Evolutionary conservation across 2,329 filamentous ascomycete genomes (phyloP).

Genomic region (Byssochlamys sp.): DNA sequence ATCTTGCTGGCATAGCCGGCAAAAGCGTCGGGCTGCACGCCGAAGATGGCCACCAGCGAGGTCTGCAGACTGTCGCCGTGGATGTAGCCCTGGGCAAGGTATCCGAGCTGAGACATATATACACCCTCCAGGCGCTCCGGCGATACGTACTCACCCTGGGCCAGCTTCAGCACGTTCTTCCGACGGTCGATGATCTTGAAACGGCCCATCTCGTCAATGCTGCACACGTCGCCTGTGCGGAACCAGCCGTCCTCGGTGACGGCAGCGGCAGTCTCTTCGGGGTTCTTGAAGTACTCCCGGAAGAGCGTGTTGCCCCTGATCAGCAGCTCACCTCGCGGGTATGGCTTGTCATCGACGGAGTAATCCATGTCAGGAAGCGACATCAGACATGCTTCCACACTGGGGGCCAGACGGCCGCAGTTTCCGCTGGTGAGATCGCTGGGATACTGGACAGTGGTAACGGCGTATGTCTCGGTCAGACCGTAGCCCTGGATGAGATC

Average conservation of each 20-base stretch:
- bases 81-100: conserved; percentile 73
- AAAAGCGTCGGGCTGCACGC: conserved; percentile 75
- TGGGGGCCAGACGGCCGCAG: conserved; percentile 63
- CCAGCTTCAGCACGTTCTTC: conserved; percentile 98
- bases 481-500: conserved; percentile 82
- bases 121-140: conserved; percentile 96
- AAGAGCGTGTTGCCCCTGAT: conserved; percentile 74
- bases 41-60: conserved; percentile 75
- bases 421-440: conserved; percentile 69
- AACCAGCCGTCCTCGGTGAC: conserved; percentile 91
- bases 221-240: conserved; percentile 84
- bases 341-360: conserved; percentile 72
- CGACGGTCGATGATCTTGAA: conserved; percentile 90
- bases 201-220: conserved; percentile 73
- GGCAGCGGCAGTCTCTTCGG: conserved; percentile 72
- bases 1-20: conserved; percentile 70
- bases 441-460: conserved; percentile 57
- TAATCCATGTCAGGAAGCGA: conserved; percentile 95
- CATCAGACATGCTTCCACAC: conserved; percentile 65
- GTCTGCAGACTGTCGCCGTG: conserved; percentile 82
- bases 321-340: conserved; percentile 81
- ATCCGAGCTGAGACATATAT: conserved; percentile 69
- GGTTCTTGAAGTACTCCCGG: conserved; percentile 79
- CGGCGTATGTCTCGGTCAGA: conserved; percentile 84
- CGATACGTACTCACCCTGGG: conserved; percentile 95